Percentiles rank a stretch among this genome's conserved stretches.
These are phyloP conservation scores for Lipomyces spencermartinsiae DNA, from an alignment of 805 yeast species.

Conservation along the genomic window DNA sequence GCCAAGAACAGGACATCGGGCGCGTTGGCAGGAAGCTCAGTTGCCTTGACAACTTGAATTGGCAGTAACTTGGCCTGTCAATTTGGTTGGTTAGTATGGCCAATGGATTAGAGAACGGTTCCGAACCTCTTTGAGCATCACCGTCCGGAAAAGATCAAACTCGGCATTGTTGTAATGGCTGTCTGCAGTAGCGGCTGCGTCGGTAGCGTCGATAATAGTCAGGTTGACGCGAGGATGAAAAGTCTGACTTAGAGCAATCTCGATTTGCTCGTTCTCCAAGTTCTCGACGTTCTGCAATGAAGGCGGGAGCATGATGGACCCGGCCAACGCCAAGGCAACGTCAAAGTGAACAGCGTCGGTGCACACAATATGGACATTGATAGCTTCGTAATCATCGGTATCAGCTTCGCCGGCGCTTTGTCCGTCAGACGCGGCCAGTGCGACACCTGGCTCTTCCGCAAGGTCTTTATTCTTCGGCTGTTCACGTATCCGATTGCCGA, in stretches of 20 bases:
- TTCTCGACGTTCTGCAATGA: not conserved
- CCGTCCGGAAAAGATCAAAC: not conserved
- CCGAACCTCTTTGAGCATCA: not conserved
- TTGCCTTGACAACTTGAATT: not conserved
- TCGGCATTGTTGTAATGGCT: not conserved
- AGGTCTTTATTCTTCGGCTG: not conserved
- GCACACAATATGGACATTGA: slow-evolving; percentile 4
- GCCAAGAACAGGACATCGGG: slow-evolving; percentile 7
- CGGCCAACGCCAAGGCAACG: slow-evolving; percentile 5
- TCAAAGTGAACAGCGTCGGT: slow-evolving; percentile 5
- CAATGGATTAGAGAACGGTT: not conserved
- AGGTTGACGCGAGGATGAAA: not conserved
- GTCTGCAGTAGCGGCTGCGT: not conserved
- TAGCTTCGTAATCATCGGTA: not conserved
- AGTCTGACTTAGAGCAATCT: not conserved
- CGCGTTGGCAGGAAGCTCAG: not conserved
- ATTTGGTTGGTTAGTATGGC: not conserved
- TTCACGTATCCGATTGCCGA: not conserved
- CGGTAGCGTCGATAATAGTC: slow-evolving; percentile 9
- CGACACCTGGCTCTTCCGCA: not conserved
- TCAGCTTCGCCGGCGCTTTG: not conserved
- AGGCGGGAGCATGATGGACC: not conserved
- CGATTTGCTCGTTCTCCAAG: not conserved
- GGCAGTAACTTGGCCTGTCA: not conserved
- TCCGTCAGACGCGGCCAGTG: not conserved